Conservation (phyloP, 108 stramenopile species). For the Fistulifera pelliculosa region DNA sequence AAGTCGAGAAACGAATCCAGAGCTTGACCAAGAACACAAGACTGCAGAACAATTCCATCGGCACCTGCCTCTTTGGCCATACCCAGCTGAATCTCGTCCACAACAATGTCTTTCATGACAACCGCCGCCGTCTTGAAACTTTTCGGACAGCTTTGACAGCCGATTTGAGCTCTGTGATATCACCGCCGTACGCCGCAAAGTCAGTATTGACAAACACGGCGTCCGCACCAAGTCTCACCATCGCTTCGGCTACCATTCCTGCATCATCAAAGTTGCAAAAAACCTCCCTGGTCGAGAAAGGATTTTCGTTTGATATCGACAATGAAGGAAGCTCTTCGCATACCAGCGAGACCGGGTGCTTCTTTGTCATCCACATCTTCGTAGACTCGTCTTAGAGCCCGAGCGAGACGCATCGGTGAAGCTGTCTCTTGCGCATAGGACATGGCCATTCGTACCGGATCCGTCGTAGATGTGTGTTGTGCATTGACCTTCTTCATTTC, state of each 20-base stretch:
- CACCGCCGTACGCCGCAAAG: constrained; percentile 78
- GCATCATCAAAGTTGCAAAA: constrained; percentile 83
- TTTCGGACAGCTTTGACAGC: constrained; percentile 61
- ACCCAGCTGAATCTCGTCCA: constrained; percentile 85
- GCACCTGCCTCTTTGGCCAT: constrained; percentile 84
- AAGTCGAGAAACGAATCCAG: constrained; percentile 77
- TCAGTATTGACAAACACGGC: constrained; percentile 85
- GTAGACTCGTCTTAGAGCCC: constrained; percentile 75
- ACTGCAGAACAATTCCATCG: constrained; percentile 75
- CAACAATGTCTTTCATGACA: constrained; percentile 88
- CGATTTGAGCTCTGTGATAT: constrained; percentile 63
- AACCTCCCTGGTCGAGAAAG: constrained; percentile 61
- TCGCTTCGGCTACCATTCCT: constrained; percentile 79
- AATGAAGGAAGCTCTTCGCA: constrained; percentile 74
- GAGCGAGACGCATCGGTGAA: constrained; percentile 57
- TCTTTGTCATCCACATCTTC: constrained; percentile 53
- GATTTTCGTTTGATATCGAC: constrained; percentile 81
- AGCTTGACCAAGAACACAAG: constrained; percentile 72
- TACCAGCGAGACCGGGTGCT: constrained; percentile 20
- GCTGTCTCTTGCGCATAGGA: constrained; percentile 65
- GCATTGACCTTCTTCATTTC: constrained; percentile 69
- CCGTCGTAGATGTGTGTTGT: constrained; percentile 63
- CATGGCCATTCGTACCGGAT: constrained; percentile 85
- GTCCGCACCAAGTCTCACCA: constrained; percentile 84
- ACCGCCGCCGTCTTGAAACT: constrained; percentile 66